phyloP scores from a whole-genome alignment of 2,329 filamentous ascomycete species.

The Exophiala aquamarina region DNA sequence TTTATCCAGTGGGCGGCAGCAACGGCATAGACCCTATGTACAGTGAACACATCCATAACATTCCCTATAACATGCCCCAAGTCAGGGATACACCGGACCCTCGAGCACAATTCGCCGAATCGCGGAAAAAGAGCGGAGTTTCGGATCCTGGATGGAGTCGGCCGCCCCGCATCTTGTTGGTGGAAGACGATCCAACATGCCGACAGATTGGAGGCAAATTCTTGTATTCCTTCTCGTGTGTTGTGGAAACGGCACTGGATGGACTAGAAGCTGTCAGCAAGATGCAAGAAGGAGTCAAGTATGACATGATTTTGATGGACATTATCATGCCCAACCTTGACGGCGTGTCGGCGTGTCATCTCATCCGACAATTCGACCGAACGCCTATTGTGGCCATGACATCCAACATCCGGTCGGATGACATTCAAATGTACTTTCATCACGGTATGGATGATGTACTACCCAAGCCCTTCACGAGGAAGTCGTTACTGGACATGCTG shows the following conservation, averaged over 20 bases:
- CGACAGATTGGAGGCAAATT: slow-evolving; percentile 68
- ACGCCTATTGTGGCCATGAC: slow-evolving; percentile 97
- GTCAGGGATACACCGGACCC: slow-evolving; percentile 35
- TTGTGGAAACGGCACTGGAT: slow-evolving; percentile 70
- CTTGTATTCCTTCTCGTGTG: slow-evolving; percentile 63
- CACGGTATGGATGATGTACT: slow-evolving; percentile 98
- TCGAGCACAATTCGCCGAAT: slow-evolving; percentile 48
- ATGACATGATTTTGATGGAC: slow-evolving; percentile 78
- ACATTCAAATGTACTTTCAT: slow-evolving; percentile 95
- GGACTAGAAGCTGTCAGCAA: slow-evolving; percentile 90
- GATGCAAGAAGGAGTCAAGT: slow-evolving; percentile 66
- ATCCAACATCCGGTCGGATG: slow-evolving; percentile 93
- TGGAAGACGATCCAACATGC: slow-evolving; percentile 76
- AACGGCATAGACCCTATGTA: slow-evolving; percentile 95
- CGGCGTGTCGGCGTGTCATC: slow-evolving; percentile 88
- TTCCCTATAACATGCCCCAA: slow-evolving; percentile 74
- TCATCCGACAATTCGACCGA: slow-evolving; percentile 83
- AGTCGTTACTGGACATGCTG: slow-evolving; percentile 79
- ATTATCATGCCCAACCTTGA: slow-evolving; percentile 98
- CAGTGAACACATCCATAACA: slow-evolving; percentile 90
- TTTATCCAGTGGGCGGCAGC: slow-evolving; percentile 87
- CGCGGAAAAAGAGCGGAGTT: slow-evolving; percentile 61
- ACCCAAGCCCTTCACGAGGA: slow-evolving; percentile 92
- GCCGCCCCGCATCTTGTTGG: slow-evolving; percentile 78
- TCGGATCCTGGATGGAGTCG: slow-evolving; percentile 65